Evolutionary conservation across 257 asterid genomes (phyloP), one percentile per base, ranked within the genome.

Genomic region (Cordia subcordata): DNA sequence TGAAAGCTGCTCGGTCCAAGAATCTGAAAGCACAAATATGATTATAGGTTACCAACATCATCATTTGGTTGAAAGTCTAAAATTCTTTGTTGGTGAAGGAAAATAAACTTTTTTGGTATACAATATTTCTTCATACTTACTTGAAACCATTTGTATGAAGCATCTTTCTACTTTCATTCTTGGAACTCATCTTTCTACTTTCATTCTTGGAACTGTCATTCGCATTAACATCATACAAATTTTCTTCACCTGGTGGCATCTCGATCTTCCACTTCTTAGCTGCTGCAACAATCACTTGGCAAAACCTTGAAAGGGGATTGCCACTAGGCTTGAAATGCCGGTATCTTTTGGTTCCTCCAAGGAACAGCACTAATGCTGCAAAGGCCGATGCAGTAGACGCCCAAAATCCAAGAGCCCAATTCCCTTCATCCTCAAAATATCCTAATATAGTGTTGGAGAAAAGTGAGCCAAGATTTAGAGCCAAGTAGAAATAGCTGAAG

Each of bases 271-370:
- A 54, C 39, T 71, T 71, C 45, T 38, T 54, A 0, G 17, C 1
- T 1, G 76, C 72, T 1, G 76, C 76, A 21, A 64, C 68, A 4
- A 71, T 16, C 22, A 65, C 76, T 59, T 71, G 76, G 9, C 42
- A 22, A 50, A 71, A 53, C 8, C 76, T 59, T 1, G 68, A 46
- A 4, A 71, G 11, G 0, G 76, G 76, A 52, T 71, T 71, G 21
- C 76, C 76, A 55, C 53, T 18, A 0, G 76, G 67, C 55, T 60
- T 49, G 15, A 61, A 23, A 61, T 61, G 46, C 16, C 57, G 11
- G 47, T 61, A 61, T 35, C 57, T 14, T 10, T 19, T 53, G 32
- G 66, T 32, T 3, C 66, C 58, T 0, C 13, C 47, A 37, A 61
- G 57, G 32, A 49, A 61, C 11, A 33, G 8, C 13, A 47, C 35